Percentiles rank a stretch among this genome's conserved stretches.
Evolutionary conservation across 345 rosid genomes (phyloP).

Genomic region (Gossypium bickii): DNA sequence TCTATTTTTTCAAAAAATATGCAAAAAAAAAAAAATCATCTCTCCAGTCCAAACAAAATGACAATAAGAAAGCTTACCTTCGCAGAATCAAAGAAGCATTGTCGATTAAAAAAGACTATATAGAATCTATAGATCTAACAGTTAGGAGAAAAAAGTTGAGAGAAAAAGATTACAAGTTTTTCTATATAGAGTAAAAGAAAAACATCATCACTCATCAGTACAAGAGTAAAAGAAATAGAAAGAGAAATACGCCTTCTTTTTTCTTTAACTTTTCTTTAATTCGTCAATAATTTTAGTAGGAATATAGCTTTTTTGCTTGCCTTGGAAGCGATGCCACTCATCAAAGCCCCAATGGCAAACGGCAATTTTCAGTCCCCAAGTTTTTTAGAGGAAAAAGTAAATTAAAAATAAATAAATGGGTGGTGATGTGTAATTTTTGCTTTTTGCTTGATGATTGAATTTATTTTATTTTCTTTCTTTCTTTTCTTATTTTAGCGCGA

Average conservation of each 20-base stretch:
- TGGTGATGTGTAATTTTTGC: not conserved
- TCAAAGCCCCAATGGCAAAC: constrained; percentile 26
- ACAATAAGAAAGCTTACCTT: constrained; percentile 17
- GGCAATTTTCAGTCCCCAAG: not conserved
- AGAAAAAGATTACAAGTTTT: not conserved
- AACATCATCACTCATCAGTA: constrained; percentile 14
- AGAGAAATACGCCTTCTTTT: not conserved
- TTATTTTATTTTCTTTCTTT: not conserved
- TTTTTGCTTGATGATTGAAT: not conserved
- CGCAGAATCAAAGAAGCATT: constrained; percentile 29
- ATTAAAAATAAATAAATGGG: not conserved
- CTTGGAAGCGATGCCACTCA: constrained; percentile 50
- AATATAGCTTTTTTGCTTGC: constrained; percentile 25
- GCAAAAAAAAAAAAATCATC: not conserved
- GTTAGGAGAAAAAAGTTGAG: not conserved
- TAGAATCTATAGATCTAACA: constrained; percentile 14
- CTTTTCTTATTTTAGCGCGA: not conserved
- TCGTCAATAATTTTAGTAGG: constrained; percentile 9
- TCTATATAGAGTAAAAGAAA: not conserved
- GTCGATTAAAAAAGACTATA: not conserved
- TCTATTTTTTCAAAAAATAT: not conserved
- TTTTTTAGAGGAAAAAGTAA: not conserved
- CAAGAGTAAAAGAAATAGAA: not conserved
- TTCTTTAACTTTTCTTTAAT: not conserved
- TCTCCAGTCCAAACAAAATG: not conserved